Conservation (phyloP, 129 eudicot species). For the Glebionis coronaria region DNA sequence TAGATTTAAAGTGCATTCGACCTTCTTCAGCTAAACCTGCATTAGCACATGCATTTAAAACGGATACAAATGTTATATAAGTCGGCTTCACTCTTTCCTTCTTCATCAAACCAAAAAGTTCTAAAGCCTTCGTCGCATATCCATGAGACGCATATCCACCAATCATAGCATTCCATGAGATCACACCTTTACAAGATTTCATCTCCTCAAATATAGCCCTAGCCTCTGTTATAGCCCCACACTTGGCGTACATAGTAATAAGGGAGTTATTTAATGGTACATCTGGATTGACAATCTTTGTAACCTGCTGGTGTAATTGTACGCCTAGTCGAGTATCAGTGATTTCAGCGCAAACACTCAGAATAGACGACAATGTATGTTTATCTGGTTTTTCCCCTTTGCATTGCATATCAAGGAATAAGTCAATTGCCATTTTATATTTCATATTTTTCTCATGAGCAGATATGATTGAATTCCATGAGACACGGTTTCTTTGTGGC, state of each 20-base stretch:
- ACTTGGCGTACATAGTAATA: conserved; percentile 81
- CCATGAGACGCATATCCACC: conserved; percentile 89
- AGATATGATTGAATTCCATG: conserved; percentile 82
- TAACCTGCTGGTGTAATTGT: conserved; percentile 73
- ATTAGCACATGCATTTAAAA: conserved; percentile 76
- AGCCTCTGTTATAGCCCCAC: conserved; percentile 76
- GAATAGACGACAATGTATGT: conserved; percentile 72
- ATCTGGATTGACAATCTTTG: conserved; percentile 56
- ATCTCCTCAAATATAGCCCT: conserved; percentile 56
- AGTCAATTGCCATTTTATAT: conserved; percentile 42
- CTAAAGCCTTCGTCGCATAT: conserved; percentile 53
- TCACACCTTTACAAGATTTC: conserved; percentile 49
- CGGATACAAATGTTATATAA: conserved; percentile 59
- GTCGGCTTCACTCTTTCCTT: conserved; percentile 48
- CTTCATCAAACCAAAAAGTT: conserved; percentile 72
- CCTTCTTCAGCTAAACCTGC: conserved; percentile 68
- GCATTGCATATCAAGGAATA: conserved; percentile 56
- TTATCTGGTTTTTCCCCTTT: conserved; percentile 68
- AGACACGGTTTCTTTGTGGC: conserved; percentile 61
- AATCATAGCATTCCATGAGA: conserved; percentile 84
- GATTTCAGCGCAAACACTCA: conserved; percentile 58
- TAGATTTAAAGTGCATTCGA: conserved; percentile 51
- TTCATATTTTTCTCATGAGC: conserved; percentile 54
- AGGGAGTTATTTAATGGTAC: conserved; percentile 74
- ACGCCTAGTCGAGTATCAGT: conserved; percentile 52